Evolutionary conservation across 208 protist species (phyloP), one percentile per base, ranked within the genome.

Genomic region (Leishmania tropica): DNA sequence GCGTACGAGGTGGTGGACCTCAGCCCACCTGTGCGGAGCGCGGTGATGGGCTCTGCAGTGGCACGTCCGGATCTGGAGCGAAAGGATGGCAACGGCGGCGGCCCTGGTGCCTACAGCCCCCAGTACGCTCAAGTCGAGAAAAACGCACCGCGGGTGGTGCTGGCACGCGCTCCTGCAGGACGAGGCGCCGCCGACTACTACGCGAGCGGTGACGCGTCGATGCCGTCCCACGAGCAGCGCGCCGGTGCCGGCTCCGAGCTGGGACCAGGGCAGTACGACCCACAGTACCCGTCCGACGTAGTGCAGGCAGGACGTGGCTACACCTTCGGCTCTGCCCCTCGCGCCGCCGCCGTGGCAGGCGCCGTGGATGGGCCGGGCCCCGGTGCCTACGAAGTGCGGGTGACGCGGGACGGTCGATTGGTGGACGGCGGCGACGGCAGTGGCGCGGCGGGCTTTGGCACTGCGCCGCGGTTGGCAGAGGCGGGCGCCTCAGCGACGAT

Each of bases 321-420:
- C 81, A 64, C 58, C 45, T 85, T 85, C 51, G 68, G 76, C 58
- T 77, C 76, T 2, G 81, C 81, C 4, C 70, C 76, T 58, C 81
- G 81, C 24, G 42, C 42, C 11, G 15, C 53, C 19, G 53, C 13
- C 56, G 71, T 56, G 42, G 75, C 37, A 28, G n/a, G 40, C 17
- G 75, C 7, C 15, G 21, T 40, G 56, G 73, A 64, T 31, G 78
- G 65, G 42, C 90, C 88, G 58, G 90, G 90, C 31, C 90, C 90
- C 1, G 90, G 90, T n/a, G 79, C 88, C 75, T 90, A 90, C 65
- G 83, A 86, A 21, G 77, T 82, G 37, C 62, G 48, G 15, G 1
- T 77, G 54, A 65, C 60, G 56, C 76, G 78, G n/a, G 77, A 82
- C 40, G 82, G 76, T 45, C 48, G 58, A 19, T 45, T 60, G 2